Conservation (phyloP, 345 rosid genomes). For the Punica granatum region DNA sequence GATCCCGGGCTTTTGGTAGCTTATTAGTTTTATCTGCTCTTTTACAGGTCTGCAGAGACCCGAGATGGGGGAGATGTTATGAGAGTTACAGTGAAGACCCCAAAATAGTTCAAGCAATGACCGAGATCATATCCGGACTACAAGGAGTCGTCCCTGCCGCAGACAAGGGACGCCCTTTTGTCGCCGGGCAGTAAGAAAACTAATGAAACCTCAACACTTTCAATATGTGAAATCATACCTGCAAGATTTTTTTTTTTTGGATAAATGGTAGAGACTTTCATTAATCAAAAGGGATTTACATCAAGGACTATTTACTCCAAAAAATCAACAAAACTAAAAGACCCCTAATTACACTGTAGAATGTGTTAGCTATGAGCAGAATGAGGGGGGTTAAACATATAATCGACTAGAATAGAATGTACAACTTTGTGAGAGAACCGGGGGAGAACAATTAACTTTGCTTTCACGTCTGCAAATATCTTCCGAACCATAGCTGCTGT, state of each 20-base stretch:
- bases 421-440: too few relatives aligned
- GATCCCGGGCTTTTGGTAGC: background rate
- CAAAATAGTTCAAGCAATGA: constrained; percentile 58
- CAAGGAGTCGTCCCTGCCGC: constrained; percentile 69
- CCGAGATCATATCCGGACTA: constrained; percentile 62
- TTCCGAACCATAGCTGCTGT: too few relatives aligned
- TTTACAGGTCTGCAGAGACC: constrained; percentile 85
- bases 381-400: too few relatives aligned
- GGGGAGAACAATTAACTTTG: too few relatives aligned
- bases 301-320: too few relatives aligned
- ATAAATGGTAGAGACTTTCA: too few relatives aligned
- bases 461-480: too few relatives aligned
- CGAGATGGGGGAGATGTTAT: constrained; percentile 95
- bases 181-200: constrained; percentile 56
- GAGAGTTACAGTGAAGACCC: constrained; percentile 94
- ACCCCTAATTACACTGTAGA: too few relatives aligned
- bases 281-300: too few relatives aligned
- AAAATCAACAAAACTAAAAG: too few relatives aligned
- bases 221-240: background rate
- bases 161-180: constrained; percentile 50
- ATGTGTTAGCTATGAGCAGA: too few relatives aligned
- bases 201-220: background rate
- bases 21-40: background rate
- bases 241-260: background rate
- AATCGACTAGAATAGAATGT: too few relatives aligned